phyloP scores from a whole-genome alignment of 164 flowering plant genomes.

The Aristolochia fimbriata region DNA sequence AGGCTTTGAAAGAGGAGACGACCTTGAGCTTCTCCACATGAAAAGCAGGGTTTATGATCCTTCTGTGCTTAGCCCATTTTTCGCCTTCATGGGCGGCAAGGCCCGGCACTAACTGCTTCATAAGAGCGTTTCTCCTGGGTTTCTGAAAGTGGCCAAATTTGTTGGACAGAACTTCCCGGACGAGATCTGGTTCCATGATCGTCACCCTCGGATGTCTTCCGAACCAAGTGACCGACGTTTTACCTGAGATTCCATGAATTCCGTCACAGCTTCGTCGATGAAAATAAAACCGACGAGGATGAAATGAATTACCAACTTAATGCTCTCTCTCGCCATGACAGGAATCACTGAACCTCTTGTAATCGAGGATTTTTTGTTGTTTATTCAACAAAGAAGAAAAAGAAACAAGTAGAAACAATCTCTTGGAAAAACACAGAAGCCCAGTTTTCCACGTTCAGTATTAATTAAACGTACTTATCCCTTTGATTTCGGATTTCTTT shows the following conservation, averaged over 20 bases:
- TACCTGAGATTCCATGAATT: conserved; percentile 5
- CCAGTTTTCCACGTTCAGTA: too few species aligned
- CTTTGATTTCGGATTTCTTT: too few species aligned
- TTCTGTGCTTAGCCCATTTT: conserved; percentile 22
- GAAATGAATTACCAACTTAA: background rate
- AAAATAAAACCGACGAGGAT: background rate
- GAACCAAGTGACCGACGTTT: conserved; percentile 3
- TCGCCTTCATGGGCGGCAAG: conserved; percentile 10
- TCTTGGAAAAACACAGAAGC: too few species aligned
- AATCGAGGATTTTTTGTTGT: too few species aligned
- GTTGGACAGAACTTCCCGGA: conserved; percentile 9
- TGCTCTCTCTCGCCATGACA: background rate
- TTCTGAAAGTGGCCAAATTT: conserved; percentile 12
- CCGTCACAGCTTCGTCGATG: background rate
- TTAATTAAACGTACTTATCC: too few species aligned
- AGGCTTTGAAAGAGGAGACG: background rate
- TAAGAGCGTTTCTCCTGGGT: background rate
- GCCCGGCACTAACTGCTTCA: conserved; percentile 9
- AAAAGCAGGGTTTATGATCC: conserved; percentile 22
- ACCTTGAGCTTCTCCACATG: conserved; percentile 24
- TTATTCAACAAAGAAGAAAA: too few species aligned
- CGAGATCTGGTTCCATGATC: conserved; percentile 10
- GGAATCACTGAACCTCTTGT: background rate
- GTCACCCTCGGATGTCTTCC: conserved; percentile 6
- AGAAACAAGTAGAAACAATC: background rate